phyloP scores from a whole-genome alignment of 805 yeast species.

The Pichia nanzhaoensis region DNA sequence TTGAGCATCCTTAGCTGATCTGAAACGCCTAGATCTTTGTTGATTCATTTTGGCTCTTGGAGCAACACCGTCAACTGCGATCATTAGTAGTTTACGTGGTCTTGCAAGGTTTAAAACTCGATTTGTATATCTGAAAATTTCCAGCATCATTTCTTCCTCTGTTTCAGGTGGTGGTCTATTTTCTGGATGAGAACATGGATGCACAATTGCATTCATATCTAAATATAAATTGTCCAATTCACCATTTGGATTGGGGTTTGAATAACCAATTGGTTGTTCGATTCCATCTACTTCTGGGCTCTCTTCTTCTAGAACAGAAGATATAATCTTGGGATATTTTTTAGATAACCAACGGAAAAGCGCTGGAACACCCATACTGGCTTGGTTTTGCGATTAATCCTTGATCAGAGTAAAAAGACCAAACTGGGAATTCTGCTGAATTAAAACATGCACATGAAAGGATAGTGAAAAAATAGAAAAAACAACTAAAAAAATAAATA shows the following conservation, averaged over 20 bases:
- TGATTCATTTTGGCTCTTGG: constrained; percentile 98
- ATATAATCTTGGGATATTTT: constrained; percentile 89
- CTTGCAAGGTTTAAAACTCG: constrained; percentile 89
- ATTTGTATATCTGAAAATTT: constrained; percentile 87
- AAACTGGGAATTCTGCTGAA: neutral
- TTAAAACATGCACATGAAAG: neutral
- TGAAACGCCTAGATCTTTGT: constrained; percentile 87
- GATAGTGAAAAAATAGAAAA: too few species aligned
- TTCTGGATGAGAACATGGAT: constrained; percentile 98
- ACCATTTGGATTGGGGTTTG: constrained; percentile 86
- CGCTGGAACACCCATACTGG: constrained; percentile 92
- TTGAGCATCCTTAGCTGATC: constrained; percentile 86
- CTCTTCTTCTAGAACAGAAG: constrained; percentile 80
- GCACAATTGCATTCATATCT: constrained; percentile 99
- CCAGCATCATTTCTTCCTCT: constrained; percentile 95
- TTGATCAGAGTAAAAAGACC: neutral
- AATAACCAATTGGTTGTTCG: constrained; percentile 57
- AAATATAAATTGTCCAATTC: constrained; percentile 89
- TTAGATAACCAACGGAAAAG: constrained; percentile 92
- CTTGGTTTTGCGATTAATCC: neutral
- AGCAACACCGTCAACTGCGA: constrained; percentile 98
- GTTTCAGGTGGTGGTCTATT: constrained; percentile 93
- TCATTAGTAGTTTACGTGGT: constrained; percentile 86
- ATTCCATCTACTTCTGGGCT: constrained; percentile 52
- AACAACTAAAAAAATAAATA: too few species aligned